Percentiles rank a stretch among this genome's conserved stretches.
These are phyloP conservation scores for Spizellomyces sp. DNA, from an alignment of 192 early-diverging fungal species.

Conservation along the genomic window DNA sequence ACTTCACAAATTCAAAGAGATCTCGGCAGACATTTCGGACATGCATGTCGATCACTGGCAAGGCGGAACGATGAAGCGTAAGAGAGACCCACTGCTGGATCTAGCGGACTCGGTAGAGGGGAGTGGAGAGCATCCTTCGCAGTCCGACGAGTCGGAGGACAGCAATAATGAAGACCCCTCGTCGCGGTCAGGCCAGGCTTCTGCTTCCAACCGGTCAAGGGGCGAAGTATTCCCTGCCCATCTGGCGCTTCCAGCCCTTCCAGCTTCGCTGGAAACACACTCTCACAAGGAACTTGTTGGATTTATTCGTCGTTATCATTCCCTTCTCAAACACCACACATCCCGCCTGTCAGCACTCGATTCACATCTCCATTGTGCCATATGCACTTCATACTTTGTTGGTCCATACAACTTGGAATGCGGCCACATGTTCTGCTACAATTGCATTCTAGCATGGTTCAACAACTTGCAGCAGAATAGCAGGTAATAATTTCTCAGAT, in stretches of 20 bases:
- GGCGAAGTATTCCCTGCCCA: background rate
- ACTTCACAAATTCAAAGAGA: too few species aligned
- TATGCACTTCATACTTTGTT: slow-evolving; percentile 4
- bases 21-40: too few species aligned
- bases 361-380: slow-evolving; percentile 2
- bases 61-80: background rate
- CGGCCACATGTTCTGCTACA: slow-evolving; percentile 5
- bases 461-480: background rate
- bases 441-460: slow-evolving; percentile 8
- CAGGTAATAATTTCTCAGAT: background rate
- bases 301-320: background rate
- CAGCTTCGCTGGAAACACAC: background rate
- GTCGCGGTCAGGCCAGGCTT: too few species aligned
- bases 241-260: background rate
- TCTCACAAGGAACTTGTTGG: too few species aligned
- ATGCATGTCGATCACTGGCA: too few species aligned
- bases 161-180: too few species aligned
- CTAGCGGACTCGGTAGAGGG: background rate
- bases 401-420: slow-evolving; percentile 1
- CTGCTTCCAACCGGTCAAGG: too few species aligned
- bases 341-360: slow-evolving; percentile 6
- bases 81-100: slow-evolving; percentile 1
- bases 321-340: background rate
- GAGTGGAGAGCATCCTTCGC: too few species aligned
- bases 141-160: too few species aligned